Base-by-base conservation (phyloP, 1,139 yeast genomes). In the Yamadazyma friedrichii region DNA sequence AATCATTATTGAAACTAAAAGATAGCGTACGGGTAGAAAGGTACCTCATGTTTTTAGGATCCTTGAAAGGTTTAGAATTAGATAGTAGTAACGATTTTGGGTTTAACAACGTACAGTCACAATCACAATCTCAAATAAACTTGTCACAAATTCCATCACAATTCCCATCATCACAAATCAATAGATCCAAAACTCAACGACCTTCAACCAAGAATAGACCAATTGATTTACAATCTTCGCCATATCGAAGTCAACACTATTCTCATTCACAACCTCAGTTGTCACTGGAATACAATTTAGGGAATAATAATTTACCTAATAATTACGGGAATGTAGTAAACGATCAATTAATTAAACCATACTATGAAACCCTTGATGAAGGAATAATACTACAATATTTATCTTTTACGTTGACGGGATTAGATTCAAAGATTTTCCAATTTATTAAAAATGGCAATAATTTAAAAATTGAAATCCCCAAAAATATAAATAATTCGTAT, bases 331-430 rank as follows among this genome's bases (percentile, higher is more conserved):
- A 36, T 9, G 27, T 33, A 11, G 49, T 56, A 0, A 46, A 59
- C 40, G 51, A 46, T 5, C 54, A 56, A 33, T 26, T 55, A 12
- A 63, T 67, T 9, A 47, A 52, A 26, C 70, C 70, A 4, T 64
- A 62, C 51, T 69, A 69, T 44, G 60, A 65, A 22, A 53, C 71
- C 1, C 43, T 64, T 32, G 56, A 62, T 2, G 89, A 84, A 46
- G 62, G 62, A 8, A 74, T 67, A 4, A 70, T 88, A 3, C 53
- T 86, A 39, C 67, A 70, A 11, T 83, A 77, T 48, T 62, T 88
- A 4, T 78, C 85, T 3, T 89, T 77, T 56, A 77, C 88, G 0
- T 62, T 91, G 26, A 71, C 84, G 17, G 97, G 96, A 0, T 73
- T 87, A 6, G 84, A 86, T 35, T 82, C 95, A 1, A 75, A 74